Evolutionary conservation across 768 basidiomycete genomes (phyloP).

Genomic region (Trametes coccinea): DNA sequence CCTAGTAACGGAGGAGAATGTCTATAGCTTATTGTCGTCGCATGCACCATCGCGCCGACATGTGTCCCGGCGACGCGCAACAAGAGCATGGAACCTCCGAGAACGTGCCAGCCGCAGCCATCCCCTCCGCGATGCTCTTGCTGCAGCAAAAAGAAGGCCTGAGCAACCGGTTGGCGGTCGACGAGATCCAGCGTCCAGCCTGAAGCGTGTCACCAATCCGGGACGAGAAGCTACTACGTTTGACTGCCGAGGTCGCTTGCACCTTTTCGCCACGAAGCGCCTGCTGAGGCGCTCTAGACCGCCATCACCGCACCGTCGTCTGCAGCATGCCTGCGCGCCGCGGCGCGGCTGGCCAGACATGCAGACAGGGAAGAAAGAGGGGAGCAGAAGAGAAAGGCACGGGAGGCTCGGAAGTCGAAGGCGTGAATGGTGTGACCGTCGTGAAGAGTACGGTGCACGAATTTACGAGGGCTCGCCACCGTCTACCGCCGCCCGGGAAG

Average conservation of each 20-base stretch:
- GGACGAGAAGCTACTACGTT: too few relatives aligned
- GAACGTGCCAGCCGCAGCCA: not conserved
- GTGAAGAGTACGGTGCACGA: not conserved
- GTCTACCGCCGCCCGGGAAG: too few relatives aligned
- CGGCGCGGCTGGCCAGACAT: not conserved
- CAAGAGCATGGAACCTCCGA: conserved; percentile 2
- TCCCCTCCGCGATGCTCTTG: not conserved
- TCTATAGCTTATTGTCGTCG: not conserved
- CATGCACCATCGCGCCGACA: not conserved
- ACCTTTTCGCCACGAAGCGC: not conserved
- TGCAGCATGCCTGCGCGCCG: not conserved
- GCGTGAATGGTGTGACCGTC: not conserved
- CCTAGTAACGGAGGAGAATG: not conserved
- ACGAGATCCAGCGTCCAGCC: too few relatives aligned
- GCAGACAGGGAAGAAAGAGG: not conserved
- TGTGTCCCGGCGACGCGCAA: not conserved
- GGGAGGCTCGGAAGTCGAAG: not conserved
- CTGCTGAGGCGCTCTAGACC: not conserved
- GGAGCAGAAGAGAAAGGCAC: not conserved
- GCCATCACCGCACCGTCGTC: not conserved
- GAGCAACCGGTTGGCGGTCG: too few relatives aligned
- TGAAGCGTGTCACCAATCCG: too few relatives aligned
- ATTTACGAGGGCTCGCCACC: too few relatives aligned
- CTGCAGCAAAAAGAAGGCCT: not conserved
- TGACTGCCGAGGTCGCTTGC: not conserved